Evolutionary conservation across 2,329 filamentous ascomycete species (phyloP), one percentile per base, ranked within the genome.

Genomic region (Chrysosporium queenslandicum): DNA sequence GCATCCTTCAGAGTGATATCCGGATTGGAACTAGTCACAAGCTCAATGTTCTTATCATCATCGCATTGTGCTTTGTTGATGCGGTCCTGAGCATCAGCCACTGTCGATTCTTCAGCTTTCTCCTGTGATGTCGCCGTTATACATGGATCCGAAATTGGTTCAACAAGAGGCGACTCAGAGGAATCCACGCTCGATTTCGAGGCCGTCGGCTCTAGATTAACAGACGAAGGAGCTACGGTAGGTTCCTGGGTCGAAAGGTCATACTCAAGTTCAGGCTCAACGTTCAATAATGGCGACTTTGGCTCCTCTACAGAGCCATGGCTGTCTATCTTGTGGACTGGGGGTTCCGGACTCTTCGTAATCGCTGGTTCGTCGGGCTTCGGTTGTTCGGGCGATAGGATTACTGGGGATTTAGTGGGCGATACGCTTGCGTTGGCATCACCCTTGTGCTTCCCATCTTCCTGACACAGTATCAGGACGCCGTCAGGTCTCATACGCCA

Each of bases 401-500:
- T 8, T 11, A 32, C 47, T 14, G n/a, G 18, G 14, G 36, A 34
- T n/a, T 27, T 25, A 5, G 16, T 27, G 11, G 20, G 9, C 7
- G 42, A 23, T 11, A 25, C 32, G 20, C 43, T 41, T 21, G 25
- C 11, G 18, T 51, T 50, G 9, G 16, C 14, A 42, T 29, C 18
- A 43, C 42, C 46, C 23, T 30, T 20, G 27, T 12, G 16, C n/a
- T 20, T 8, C 20, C 32, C 18, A 14, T 27, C 50, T 16, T 65
- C 64, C 8, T 46, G 40, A 39, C 27, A 39, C 23, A 70, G 63
- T 20, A 61, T 56, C 53, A 71, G 46, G 23, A 61, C 60, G 18
- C 68, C 69, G 46, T 67, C 63, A 42, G 62, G 59, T 14, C 57
- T 58, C 12, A 71, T 58, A 20, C 67, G 61, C 68, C 68, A 71